Evolutionary conservation across 352 stramenopile species (phyloP).

Genomic region (Hyaloperonospora brassicae): DNA sequence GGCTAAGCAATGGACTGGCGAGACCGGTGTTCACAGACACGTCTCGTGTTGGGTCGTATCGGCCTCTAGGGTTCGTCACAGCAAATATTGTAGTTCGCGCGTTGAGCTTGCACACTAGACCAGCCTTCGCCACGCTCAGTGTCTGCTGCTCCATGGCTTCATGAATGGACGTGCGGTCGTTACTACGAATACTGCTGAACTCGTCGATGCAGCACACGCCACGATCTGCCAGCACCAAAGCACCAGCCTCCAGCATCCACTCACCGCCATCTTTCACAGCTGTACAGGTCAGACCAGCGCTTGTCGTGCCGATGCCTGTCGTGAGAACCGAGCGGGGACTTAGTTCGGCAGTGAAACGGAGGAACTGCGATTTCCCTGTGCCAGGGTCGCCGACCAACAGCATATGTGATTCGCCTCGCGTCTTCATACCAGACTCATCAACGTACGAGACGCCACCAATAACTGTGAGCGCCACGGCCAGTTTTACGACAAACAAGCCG

Average conservation of each 20-base stretch:
- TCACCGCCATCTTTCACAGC: slow-evolving; percentile 93
- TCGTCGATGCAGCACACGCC: slow-evolving; percentile 97
- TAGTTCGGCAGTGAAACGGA: slow-evolving; percentile 92
- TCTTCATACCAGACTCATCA: slow-evolving; percentile 64
- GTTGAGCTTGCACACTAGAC: slow-evolving; percentile 96
- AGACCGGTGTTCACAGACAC: slow-evolving; percentile 94
- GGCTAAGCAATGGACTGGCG: slow-evolving; percentile 90
- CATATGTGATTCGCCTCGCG: slow-evolving; percentile 81
- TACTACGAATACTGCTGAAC: slow-evolving; percentile 92
- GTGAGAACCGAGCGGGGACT: slow-evolving; percentile 93
- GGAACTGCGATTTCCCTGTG: slow-evolving; percentile 92
- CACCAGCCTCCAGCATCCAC: slow-evolving; percentile 95
- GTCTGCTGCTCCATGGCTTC: slow-evolving; percentile 99
- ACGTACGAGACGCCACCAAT: slow-evolving; percentile 85
- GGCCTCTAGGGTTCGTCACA: slow-evolving; percentile 91
- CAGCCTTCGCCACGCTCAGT: slow-evolving; percentile 94
- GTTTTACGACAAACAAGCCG: slow-evolving; percentile 90
- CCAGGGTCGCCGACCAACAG: slow-evolving; percentile 75
- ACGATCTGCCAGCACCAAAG: slow-evolving; percentile 86
- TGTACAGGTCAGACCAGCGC: slow-evolving; percentile 93
- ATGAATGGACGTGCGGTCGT: slow-evolving; percentile 91
- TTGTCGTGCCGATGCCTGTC: slow-evolving; percentile 94
- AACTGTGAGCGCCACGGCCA: slow-evolving; percentile 89
- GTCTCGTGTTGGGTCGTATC: slow-evolving; percentile 79
- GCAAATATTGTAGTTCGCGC: slow-evolving; percentile 93